Base-by-base conservation (phyloP, 805 yeast genomes). In the Candida andamanensis region DNA sequence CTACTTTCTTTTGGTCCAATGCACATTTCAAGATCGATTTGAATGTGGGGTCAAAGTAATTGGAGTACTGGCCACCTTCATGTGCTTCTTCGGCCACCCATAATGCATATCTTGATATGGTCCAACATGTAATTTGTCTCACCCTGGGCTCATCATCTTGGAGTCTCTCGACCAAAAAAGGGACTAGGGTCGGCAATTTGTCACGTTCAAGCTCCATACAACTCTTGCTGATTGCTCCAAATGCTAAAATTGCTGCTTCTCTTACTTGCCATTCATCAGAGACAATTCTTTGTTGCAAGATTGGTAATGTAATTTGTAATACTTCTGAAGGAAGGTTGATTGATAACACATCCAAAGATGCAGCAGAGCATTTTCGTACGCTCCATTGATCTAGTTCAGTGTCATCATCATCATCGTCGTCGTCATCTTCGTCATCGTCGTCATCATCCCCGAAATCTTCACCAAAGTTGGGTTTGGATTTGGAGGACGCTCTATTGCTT, bases 61-160 rank as follows among this genome's bases (percentile, higher is more conserved):
- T 71, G 6, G 86, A 70, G 51, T 74, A 82, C 17, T 72, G 60
- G 8, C 84, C 81, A 26, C 77, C 75, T 26, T 63, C 67, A 35
- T 64, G 67, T 1, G 84, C 83, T 50, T 83, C 85, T 4, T 69
- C 67, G 30, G 85, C 74, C 15, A 90, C 80, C 95, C 96, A 87
- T 3, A 72, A 49, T 0, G 92, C 73, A 53, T 81, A 92, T 35
- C 97, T 70, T 26, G 95, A 81, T 28, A 92, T 61, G 0, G 97
- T 85, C 98, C 98, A 92, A 63, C 97, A 90, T 0, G 95, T 66
- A 32, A 92, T 92, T 56, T 86, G 95, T 44, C 97, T 72, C 4
- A 92, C 95, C 14, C 95, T 74, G 6, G 95, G 80, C 57, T 87
- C 81, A 4, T 56, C 47, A 54, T 89, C 97, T 33, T 67, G 67